Evolutionary conservation across 2,329 filamentous ascomycete genomes (phyloP).

Genomic region (Clonostachys sp.): DNA sequence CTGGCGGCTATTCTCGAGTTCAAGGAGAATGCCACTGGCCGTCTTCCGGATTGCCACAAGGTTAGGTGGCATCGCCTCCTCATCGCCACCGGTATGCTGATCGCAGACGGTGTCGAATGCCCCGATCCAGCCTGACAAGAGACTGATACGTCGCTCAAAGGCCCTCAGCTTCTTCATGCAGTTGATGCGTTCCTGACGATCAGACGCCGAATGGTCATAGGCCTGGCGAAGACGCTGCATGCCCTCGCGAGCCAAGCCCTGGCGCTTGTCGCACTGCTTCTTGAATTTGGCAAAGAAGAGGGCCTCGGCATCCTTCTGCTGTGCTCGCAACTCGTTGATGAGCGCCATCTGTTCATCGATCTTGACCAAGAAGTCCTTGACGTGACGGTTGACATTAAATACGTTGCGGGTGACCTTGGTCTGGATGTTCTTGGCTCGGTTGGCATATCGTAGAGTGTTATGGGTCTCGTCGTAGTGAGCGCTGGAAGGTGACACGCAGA

Average conservation of each 20-base stretch:
- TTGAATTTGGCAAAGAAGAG: slow-evolving; percentile 83
- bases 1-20: slow-evolving; percentile 85
- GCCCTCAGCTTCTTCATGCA: slow-evolving; percentile 79
- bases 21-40: slow-evolving; percentile 80
- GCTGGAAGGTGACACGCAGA: slow-evolving; percentile 94
- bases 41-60: slow-evolving; percentile 78
- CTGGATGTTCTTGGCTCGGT: slow-evolving; percentile 98
- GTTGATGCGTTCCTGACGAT: slow-evolving; percentile 73
- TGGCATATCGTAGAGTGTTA: slow-evolving; percentile 95
- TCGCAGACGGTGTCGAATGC: slow-evolving; percentile 85
- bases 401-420: slow-evolving; percentile 99
- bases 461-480: slow-evolving; percentile 97
- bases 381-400: slow-evolving; percentile 97
- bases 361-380: slow-evolving; percentile 98
- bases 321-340: slow-evolving; percentile 91
- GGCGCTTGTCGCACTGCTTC: slow-evolving; percentile 84
- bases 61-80: slow-evolving; percentile 63
- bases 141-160: slow-evolving; percentile 77
- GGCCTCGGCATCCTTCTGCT: slow-evolving; percentile 84
- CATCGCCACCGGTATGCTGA: slow-evolving; percentile 45
- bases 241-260: slow-evolving; percentile 71
- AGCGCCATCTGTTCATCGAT: slow-evolving; percentile 98
- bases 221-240: slow-evolving; percentile 74
- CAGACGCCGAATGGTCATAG: slow-evolving; percentile 73
- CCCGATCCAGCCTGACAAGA: slow-evolving; percentile 89